Evolutionary conservation across 495 filamentous ascomycete genomes (phyloP).

Genomic region (Penicillium argentinense): DNA sequence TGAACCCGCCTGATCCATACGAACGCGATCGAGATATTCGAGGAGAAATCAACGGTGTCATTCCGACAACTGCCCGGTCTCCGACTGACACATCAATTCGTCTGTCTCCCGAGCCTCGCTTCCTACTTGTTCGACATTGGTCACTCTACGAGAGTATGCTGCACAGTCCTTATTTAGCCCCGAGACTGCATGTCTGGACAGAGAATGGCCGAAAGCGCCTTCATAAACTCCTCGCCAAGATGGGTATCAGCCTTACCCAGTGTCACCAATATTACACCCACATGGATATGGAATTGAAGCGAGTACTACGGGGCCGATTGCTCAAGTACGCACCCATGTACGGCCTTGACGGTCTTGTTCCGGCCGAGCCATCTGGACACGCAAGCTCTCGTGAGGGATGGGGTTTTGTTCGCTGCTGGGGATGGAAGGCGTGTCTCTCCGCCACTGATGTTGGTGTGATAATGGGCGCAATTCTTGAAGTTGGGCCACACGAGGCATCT

Average conservation of each 20-base stretch:
- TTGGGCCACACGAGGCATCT: slow-evolving; percentile 56
- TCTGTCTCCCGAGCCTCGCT: slow-evolving; percentile 89
- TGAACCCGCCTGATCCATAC: slow-evolving; percentile 77
- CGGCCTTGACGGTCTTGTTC: slow-evolving; percentile 88
- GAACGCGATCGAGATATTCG: slow-evolving; percentile 54
- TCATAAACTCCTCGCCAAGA: slow-evolving; percentile 96
- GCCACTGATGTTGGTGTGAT: slow-evolving; percentile 91
- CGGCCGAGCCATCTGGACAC: slow-evolving; percentile 56
- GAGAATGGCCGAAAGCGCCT: slow-evolving; percentile 83
- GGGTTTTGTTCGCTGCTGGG: slow-evolving; percentile 97
- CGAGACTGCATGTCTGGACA: slow-evolving; percentile 90
- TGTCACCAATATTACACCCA: slow-evolving; percentile 95
- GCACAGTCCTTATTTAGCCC: slow-evolving; percentile 93
- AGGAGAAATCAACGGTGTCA: slow-evolving; percentile 68
- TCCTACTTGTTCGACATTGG: slow-evolving; percentile 94
- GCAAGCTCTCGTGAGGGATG: slow-evolving; percentile 71
- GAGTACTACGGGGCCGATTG: slow-evolving; percentile 78
- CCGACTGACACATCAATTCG: slow-evolving; percentile 92
- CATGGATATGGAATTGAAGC: slow-evolving; percentile 97
- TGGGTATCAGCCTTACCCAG: slow-evolving; percentile 92
- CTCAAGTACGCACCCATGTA: slow-evolving; percentile 88
- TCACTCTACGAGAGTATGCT: slow-evolving; percentile 98
- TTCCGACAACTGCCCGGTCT: slow-evolving; percentile 82
- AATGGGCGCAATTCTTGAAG: slow-evolving; percentile 87
- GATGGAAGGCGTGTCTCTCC: slow-evolving; percentile 91